Conservation (phyloP, 164 flowering plant species). For the Platanus orientalis region DNA sequence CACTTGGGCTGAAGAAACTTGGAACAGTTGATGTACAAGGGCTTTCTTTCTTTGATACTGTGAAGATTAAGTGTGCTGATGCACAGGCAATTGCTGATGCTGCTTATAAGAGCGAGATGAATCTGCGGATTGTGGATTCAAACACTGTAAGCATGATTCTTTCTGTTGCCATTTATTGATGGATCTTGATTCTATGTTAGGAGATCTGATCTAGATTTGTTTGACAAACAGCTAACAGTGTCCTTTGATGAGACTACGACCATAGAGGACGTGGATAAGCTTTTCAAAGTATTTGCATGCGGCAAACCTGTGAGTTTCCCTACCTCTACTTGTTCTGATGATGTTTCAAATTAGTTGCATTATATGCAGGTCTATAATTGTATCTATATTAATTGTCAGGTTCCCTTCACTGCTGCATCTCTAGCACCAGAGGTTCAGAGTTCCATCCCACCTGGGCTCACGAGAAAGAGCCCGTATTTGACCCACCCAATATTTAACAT, state of each 20-base stretch:
- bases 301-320: conserved; percentile 75
- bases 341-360: background rate
- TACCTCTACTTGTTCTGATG: background rate
- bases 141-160: conserved; percentile 59
- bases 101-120: conserved; percentile 70
- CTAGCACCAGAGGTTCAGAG: conserved; percentile 74
- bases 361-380: background rate
- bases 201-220: conserved; percentile 4
- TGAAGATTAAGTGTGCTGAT: conserved; percentile 76
- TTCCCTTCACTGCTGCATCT: conserved; percentile 82
- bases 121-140: conserved; percentile 67
- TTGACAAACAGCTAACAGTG: conserved; percentile 70
- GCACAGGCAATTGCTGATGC: conserved; percentile 73
- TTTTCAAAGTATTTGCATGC: conserved; percentile 68
- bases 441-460: conserved; percentile 63
- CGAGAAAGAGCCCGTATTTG: conserved; percentile 72
- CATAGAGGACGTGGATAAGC: conserved; percentile 86
- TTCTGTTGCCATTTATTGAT: conserved; percentile 2
- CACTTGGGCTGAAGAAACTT: conserved; percentile 77
- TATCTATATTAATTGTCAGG: conserved; percentile 39
- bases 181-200: background rate
- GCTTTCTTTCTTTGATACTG: conserved; percentile 94
- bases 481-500: conserved; percentile 86
- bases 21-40: conserved; percentile 77
- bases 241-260: conserved; percentile 94